Evolutionary conservation across 768 basidiomycete genomes (phyloP).

Genomic region (Zangia roseola): DNA sequence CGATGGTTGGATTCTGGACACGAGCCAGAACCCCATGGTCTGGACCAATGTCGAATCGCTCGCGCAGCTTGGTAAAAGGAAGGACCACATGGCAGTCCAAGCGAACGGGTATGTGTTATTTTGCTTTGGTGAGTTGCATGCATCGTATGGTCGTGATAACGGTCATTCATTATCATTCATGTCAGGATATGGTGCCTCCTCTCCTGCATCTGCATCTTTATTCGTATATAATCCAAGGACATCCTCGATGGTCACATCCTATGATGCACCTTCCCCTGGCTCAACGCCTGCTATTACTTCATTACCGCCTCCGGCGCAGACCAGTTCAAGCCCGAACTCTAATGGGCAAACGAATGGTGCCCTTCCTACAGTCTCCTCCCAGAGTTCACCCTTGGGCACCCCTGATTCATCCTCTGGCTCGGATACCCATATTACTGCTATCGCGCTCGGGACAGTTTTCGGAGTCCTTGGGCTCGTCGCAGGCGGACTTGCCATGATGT

Average conservation of each 20-base stretch:
- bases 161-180: slow-evolving; percentile 24
- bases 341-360: slow-evolving; percentile 7
- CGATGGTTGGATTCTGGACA: slow-evolving; percentile 74
- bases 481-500: slow-evolving; percentile 39
- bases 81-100: slow-evolving; percentile 72
- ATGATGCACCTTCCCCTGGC: slow-evolving; percentile 36
- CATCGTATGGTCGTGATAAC: not conserved
- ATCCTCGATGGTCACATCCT: slow-evolving; percentile 41
- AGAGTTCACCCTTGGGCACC: slow-evolving; percentile 16
- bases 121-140: slow-evolving; percentile 62
- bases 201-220: slow-evolving; percentile 49
- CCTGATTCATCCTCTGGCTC: slow-evolving; percentile 16
- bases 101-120: slow-evolving; percentile 66
- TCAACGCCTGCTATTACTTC: slow-evolving; percentile 32
- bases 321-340: slow-evolving; percentile 17
- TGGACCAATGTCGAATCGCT: slow-evolving; percentile 58
- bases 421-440: slow-evolving; percentile 37
- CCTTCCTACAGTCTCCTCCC: slow-evolving; percentile 7
- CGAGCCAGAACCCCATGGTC: slow-evolving; percentile 50
- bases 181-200: slow-evolving; percentile 32
- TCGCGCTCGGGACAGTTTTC: slow-evolving; percentile 62
- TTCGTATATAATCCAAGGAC: slow-evolving; percentile 46
- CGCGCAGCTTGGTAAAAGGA: slow-evolving; percentile 57
- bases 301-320: slow-evolving; percentile 35
- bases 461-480: slow-evolving; percentile 57